Evolutionary conservation across 1,284 basidiomycete genomes (phyloP), one percentile per base, ranked within the genome.

Genomic region (Cerrena zonata): DNA sequence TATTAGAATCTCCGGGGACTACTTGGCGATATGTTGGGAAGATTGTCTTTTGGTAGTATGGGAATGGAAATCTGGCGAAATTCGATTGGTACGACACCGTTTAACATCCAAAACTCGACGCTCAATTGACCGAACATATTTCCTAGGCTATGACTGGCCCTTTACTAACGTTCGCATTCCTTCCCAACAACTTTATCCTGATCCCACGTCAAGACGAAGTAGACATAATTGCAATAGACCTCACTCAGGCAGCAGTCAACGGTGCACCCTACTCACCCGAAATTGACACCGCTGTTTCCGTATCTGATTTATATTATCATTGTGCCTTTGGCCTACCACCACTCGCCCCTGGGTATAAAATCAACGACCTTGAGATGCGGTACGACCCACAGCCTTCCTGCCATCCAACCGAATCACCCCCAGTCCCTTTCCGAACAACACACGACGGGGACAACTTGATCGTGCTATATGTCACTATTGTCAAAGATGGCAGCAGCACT

Each of bases 61-160:
- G 80, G 71, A 84, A 49, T 85, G 82, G 82, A 77, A 74, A 59
- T 77, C 71, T 4, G 77, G 78, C 5, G 54, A 58, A 5, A 56
- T 64, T 15, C 59, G 75, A 56, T 50, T 77, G 58, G 82, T 85
- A 56, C 64, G 75, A 60, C 12, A 34, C 4, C 22, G 53, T 25
- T 34, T 34, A 15, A 34, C 30, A 15, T 34, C 30, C 7, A 34
- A 15, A 7, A 34, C 15, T 7, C 7, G 30, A 15, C 15, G 30
- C 30, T 7, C 30, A 34, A 34, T 34, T 34, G 15, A 34, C 15
- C 15, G 30, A n/a, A 15, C 15, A 15, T 7, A 34, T 34, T 15
- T 7, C 7, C 15, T 15, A 34, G 30, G 30, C 30, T 34, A 7
- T 34, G 30, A 34, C 7, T 7, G 30, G 30, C 30, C 30, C 7